A percentile compares a stretch with the other conserved stretches of the same genome.
These are phyloP conservation scores for Panaeolus papilionaceus DNA, from an alignment of 768 basidiomycete species.

Conservation along the genomic window DNA sequence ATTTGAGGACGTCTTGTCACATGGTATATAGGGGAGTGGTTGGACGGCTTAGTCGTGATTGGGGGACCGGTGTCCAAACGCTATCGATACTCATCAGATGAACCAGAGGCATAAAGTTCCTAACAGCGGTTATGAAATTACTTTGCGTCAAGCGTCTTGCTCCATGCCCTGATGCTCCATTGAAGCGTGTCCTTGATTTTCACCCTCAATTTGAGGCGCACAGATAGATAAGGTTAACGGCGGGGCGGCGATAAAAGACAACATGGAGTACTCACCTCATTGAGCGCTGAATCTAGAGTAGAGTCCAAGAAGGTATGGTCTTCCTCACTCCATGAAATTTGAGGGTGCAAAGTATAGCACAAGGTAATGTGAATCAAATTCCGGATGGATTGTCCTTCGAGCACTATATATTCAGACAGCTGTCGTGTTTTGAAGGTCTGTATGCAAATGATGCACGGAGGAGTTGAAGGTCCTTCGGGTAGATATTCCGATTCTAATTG, in stretches of 20 bases:
- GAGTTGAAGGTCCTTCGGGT: conserved; percentile 6
- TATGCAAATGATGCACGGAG: conserved; percentile 1
- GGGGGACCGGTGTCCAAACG: not conserved
- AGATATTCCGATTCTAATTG: not conserved
- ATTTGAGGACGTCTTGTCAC: conserved; percentile 5
- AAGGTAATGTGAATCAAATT: conserved; percentile 4
- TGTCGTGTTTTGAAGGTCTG: conserved; percentile 7
- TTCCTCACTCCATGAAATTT: not conserved
- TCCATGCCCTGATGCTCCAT: conserved; percentile 1
- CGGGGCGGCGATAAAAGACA: conserved; percentile 4
- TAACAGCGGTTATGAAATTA: not conserved
- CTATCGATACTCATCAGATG: not conserved
- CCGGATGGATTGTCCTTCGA: conserved; percentile 1
- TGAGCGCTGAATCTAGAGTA: conserved; percentile 2
- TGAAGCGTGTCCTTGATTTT: not conserved
- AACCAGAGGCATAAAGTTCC: not conserved
- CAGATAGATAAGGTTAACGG: conserved; percentile 1
- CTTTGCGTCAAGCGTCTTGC: not conserved
- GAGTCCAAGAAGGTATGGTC: not conserved
- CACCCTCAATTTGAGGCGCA: not conserved
- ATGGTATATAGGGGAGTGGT: not conserved
- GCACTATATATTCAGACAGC: not conserved
- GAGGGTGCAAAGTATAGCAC: conserved; percentile 9
- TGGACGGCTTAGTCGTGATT: not conserved
- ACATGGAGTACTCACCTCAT: conserved; percentile 2